Percentiles rank a stretch among this genome's conserved stretches.
These are phyloP conservation scores for Paradendryphiella salina DNA, from an alignment of 2,329 filamentous ascomycete species.

Conservation along the genomic window DNA sequence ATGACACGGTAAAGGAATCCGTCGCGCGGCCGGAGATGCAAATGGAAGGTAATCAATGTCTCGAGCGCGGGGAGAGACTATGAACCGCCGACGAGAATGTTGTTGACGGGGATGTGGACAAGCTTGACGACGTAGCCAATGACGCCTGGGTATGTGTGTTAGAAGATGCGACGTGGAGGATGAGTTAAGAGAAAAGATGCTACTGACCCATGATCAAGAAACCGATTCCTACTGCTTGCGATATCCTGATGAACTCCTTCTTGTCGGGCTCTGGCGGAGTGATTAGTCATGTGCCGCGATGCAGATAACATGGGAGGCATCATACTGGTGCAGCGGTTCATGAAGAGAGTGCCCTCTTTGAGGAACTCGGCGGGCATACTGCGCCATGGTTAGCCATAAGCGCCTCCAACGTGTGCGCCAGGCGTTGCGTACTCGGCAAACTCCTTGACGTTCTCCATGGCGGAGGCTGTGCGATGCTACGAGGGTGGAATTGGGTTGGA, in stretches of 20 bases:
- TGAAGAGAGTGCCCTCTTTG: constrained; percentile 55
- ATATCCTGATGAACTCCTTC: constrained; percentile 51
- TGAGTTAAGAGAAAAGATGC: neutral
- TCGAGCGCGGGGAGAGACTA: constrained; percentile 24
- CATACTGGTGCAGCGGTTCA: constrained; percentile 54
- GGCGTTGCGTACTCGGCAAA: constrained; percentile 60
- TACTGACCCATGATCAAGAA: constrained; percentile 55
- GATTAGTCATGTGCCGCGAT: constrained; percentile 24
- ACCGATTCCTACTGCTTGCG: constrained; percentile 56
- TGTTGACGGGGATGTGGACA: constrained; percentile 59
- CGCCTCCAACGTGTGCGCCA: neutral
- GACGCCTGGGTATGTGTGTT: constrained; percentile 37
- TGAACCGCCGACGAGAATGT: constrained; percentile 55
- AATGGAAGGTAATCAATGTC: constrained; percentile 18
- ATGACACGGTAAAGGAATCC: constrained; percentile 23
- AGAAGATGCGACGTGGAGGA: neutral
- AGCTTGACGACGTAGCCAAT: constrained; percentile 59
- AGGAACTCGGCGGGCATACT: constrained; percentile 49
- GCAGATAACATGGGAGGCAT: neutral
- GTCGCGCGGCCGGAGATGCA: constrained; percentile 12
- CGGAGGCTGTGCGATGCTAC: constrained; percentile 35
- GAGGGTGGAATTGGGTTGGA: constrained; percentile 10
- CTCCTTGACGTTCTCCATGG: constrained; percentile 71
- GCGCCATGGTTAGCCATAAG: constrained; percentile 27
- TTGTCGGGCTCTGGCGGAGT: constrained; percentile 49